Evolutionary conservation across 495 filamentous ascomycete species (phyloP).

Genomic region (Aspergillus haitiensis): DNA sequence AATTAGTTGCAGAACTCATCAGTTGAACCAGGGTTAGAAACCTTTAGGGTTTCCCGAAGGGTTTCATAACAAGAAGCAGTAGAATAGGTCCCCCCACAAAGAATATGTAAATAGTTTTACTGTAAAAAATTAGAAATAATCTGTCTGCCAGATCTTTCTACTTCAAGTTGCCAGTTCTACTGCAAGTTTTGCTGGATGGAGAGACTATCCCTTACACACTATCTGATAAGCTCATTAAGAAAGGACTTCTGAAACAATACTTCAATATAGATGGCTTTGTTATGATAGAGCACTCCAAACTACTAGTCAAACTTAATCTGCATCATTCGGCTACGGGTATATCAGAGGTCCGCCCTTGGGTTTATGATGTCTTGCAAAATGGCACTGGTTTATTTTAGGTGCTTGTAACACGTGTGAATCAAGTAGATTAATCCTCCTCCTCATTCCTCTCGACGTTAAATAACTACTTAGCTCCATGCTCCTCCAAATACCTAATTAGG

Average conservation of each 20-base stretch:
- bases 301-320: not conserved
- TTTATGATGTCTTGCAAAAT: not conserved
- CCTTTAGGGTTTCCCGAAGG: too few species aligned
- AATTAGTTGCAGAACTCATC: too few species aligned
- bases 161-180: conserved; percentile 7
- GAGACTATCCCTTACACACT: conserved; percentile 4
- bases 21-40: too few species aligned
- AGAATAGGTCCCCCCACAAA: too few species aligned
- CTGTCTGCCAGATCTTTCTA: not conserved
- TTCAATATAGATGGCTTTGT: conserved; percentile 2
- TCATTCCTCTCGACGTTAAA: too few species aligned
- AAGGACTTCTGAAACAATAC: conserved; percentile 2
- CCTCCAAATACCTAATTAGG: not conserved
- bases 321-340: not conserved
- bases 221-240: not conserved
- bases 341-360: conserved; percentile 1
- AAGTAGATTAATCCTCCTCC: too few species aligned
- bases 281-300: not conserved
- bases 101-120: not conserved
- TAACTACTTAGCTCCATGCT: not conserved
- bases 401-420: too few species aligned
- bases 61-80: too few species aligned
- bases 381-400: conserved; percentile 1
- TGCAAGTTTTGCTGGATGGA: conserved; percentile 7
- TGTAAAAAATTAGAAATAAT: not conserved